Conservation (phyloP, 768 basidiomycete species). For the Phallus indusiatus region DNA sequence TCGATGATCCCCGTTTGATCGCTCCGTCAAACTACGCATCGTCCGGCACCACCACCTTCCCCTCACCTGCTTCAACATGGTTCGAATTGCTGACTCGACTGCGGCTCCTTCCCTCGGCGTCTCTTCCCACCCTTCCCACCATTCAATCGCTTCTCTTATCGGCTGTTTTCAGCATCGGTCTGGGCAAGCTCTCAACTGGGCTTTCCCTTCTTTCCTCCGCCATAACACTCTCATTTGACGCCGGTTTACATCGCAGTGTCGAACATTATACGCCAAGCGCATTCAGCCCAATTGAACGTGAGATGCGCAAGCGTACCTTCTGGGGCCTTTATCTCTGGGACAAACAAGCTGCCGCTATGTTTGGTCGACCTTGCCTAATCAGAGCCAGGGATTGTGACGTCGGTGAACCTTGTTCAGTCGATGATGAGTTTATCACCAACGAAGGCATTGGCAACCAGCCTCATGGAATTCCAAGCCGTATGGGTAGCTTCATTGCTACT, state of each 20-base stretch:
- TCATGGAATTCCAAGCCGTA: slow-evolving; percentile 60
- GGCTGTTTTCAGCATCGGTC: slow-evolving; percentile 87
- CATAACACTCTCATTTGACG: slow-evolving; percentile 80
- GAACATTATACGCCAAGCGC: slow-evolving; percentile 67
- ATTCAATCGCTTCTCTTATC: slow-evolving; percentile 86
- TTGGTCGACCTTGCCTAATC: slow-evolving; percentile 82
- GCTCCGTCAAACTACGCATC: neutral
- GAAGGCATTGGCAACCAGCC: slow-evolving; percentile 58
- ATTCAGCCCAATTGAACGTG: slow-evolving; percentile 85
- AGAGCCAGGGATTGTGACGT: slow-evolving; percentile 86
- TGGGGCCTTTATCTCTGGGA: slow-evolving; percentile 98
- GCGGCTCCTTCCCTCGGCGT: slow-evolving; percentile 80
- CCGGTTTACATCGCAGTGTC: slow-evolving; percentile 79
- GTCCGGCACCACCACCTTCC: slow-evolving; percentile 14
- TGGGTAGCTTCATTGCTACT: slow-evolving; percentile 71
- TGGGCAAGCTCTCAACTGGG: slow-evolving; percentile 81
- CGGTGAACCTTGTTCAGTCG: slow-evolving; percentile 74
- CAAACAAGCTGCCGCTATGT: slow-evolving; percentile 83
- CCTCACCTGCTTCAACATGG: slow-evolving; percentile 80
- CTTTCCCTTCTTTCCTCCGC: slow-evolving; percentile 81
- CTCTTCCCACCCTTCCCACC: slow-evolving; percentile 84
- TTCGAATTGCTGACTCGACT: slow-evolving; percentile 83
- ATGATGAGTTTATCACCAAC: slow-evolving; percentile 81
- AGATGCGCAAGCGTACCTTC: slow-evolving; percentile 89
- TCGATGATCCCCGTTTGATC: slow-evolving; percentile 85